Base-by-base conservation (phyloP, 257 asterid genomes). In the Solanum sejunctum region DNA sequence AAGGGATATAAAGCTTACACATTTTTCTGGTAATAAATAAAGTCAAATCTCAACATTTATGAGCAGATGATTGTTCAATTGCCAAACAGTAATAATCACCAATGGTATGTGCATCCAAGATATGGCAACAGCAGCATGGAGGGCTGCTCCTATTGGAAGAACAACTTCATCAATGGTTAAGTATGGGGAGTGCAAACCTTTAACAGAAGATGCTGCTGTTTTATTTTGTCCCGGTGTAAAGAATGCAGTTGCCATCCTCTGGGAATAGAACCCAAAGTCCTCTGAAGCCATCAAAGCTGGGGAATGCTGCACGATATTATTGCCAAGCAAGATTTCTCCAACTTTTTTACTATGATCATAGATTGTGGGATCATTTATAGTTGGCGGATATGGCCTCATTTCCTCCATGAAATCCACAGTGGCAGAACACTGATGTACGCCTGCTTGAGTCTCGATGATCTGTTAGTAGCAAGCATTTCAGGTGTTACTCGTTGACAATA, bases 221-320 rank as follows among this genome's bases (percentile, higher is more conserved):
- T 89, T 90, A 77, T 95, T 92, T 86, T 90, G 82, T 64, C 16
- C 98, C 98, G 7, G 93, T 91, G 61, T 83, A 17, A 79, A 96
- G 85, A 94, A 88, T 12, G 98, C 89, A 6, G 97, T 92, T 0
- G 93, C 90, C 85, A 93, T 89, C 84, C 89, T 93, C 85, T 92
- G 91, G 9, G 95, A 86, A 52, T 93, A 96, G 88, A 94, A 94
- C 87, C 98, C 90, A 91, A 96, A 96, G 85, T 96, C 98, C 90
- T 96, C 99, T 0, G 99, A 94, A 63, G 91, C 99, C 99, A 93
- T 92, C 0, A 45, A 21, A 85, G 84, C 85, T 3, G 87, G 84
- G 54, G 13, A 2, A 70, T 85, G 88, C 26, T 69, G 77, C 83
- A 96, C 94, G 3, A 86, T 86, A 0, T 83, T 12, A 85, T 90